A percentile compares a stretch with the other conserved stretches of the same genome.
Evolutionary conservation across 371 early-diverging fungal species (phyloP).

Genomic region (Circinella minor): DNA sequence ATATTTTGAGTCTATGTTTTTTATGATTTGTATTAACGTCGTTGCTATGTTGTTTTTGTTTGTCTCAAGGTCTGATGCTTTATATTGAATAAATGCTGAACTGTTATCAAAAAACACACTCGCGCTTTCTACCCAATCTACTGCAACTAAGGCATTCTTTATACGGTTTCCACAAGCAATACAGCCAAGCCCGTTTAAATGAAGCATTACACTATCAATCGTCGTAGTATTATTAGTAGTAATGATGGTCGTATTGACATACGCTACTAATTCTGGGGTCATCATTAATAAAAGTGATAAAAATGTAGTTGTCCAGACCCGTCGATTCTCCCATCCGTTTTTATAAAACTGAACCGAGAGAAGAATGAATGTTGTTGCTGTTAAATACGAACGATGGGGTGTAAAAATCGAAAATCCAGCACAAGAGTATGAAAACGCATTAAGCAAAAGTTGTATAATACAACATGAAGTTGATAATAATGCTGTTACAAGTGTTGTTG

Average conservation of each 20-base stretch:
- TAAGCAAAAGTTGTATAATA: slow-evolving; percentile 56
- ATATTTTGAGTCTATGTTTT: slow-evolving; percentile 12
- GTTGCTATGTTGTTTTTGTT: background rate
- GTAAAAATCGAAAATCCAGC: slow-evolving; percentile 63
- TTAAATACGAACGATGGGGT: slow-evolving; percentile 44
- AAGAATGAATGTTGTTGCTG: slow-evolving; percentile 29
- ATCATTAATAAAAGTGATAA: slow-evolving; percentile 32
- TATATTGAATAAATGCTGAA: slow-evolving; percentile 29
- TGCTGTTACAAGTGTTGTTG: slow-evolving; percentile 24
- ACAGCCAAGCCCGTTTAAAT: slow-evolving; percentile 52
- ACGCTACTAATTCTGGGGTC: slow-evolving; percentile 36
- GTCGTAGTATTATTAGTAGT: background rate
- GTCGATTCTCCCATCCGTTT: slow-evolving; percentile 20
- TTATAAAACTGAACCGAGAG: slow-evolving; percentile 29
- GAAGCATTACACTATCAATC: slow-evolving; percentile 14
- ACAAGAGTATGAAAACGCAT: slow-evolving; percentile 57
- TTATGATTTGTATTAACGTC: background rate
- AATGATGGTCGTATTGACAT: slow-evolving; percentile 21
- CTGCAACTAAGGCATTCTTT: slow-evolving; percentile 31
- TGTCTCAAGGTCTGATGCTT: background rate
- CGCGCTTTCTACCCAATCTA: slow-evolving; percentile 33
- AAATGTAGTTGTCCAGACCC: slow-evolving; percentile 17
- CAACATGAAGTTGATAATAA: slow-evolving; percentile 61
- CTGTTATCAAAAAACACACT: slow-evolving; percentile 45
- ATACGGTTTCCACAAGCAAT: slow-evolving; percentile 58